Percentiles rank a stretch among this genome's conserved stretches.
phyloP scores from a whole-genome alignment of 768 basidiomycete species.

The Leccinum sublutescens region DNA sequence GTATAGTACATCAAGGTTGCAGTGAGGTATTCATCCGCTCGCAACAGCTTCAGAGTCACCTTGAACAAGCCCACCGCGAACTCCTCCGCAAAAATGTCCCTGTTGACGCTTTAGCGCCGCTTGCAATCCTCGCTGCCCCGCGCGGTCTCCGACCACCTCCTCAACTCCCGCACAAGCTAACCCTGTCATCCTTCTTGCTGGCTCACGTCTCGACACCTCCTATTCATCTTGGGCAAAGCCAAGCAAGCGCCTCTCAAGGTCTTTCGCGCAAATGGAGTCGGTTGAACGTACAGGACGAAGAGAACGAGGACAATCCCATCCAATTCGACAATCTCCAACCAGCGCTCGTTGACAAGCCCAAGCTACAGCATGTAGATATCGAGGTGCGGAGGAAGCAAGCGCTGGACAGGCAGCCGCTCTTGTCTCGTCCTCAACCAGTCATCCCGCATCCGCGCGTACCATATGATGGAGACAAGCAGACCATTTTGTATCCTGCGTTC shows the following conservation, averaged over 20 bases:
- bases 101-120: conserved; percentile 16
- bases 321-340: conserved; percentile 23
- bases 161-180: conserved; percentile 9
- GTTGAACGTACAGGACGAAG: conserved; percentile 25
- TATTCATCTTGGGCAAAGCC: conserved; percentile 7
- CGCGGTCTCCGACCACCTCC: conserved; percentile 18
- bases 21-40: conserved; percentile 23
- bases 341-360: not conserved
- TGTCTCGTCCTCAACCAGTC: conserved; percentile 27
- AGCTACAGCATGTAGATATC: conserved; percentile 3
- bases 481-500: conserved; percentile 23
- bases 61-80: conserved; percentile 20
- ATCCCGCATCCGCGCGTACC: conserved; percentile 16
- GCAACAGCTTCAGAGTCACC: conserved; percentile 26
- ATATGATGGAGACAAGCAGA: conserved; percentile 12
- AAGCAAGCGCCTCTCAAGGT: conserved; percentile 12
- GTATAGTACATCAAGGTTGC: conserved; percentile 18
- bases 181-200: not conserved
- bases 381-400: conserved; percentile 13
- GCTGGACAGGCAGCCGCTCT: not conserved
- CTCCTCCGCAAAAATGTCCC: conserved; percentile 17
- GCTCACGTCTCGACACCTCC: conserved; percentile 13
- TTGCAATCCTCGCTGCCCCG: conserved; percentile 20
- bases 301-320: conserved; percentile 13
- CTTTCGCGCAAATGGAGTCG: conserved; percentile 34